These are phyloP conservation scores for Sarocladiaceae sp. DNA, from an alignment of 2,329 filamentous ascomycete genomes.

Conservation along the genomic window DNA sequence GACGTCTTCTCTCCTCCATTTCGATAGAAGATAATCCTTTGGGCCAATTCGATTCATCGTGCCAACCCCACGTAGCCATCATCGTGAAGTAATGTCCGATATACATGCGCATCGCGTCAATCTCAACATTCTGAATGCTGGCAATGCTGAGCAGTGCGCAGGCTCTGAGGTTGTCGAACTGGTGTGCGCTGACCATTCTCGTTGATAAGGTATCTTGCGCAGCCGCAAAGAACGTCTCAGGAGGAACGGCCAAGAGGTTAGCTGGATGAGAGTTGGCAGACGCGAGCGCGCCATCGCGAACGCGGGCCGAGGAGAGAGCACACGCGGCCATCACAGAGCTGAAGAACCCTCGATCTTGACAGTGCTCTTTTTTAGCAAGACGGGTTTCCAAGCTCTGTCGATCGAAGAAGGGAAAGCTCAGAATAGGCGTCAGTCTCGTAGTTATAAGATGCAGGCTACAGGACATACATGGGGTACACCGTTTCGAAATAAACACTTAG, in stretches of 20 bases:
- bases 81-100: constrained; percentile 44
- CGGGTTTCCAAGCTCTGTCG: constrained; percentile 32
- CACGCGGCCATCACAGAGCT: constrained; percentile 45
- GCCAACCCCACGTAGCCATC: constrained; percentile 39
- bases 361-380: constrained; percentile 35
- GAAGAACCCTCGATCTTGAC: constrained; percentile 35
- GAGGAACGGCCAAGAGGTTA: constrained; percentile 28
- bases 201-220: constrained; percentile 13
- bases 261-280: constrained; percentile 30
- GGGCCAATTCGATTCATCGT: constrained; percentile 49
- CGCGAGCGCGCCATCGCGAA: constrained; percentile 41
- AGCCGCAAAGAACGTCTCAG: constrained; percentile 16
- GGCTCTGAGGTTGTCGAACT: constrained; percentile 16
- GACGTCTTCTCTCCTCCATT: constrained; percentile 36
- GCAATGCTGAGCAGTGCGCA: constrained; percentile 41
- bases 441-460: not conserved
- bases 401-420: constrained; percentile 42
- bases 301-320: constrained; percentile 39
- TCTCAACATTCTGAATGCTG: constrained; percentile 44
- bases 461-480: constrained; percentile 38
- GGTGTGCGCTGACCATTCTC: constrained; percentile 2
- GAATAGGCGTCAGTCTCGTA: not conserved
- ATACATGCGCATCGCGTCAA: constrained; percentile 42
- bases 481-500: constrained; percentile 39
- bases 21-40: constrained; percentile 35